Evolutionary conservation across 805 yeast genomes (phyloP), one percentile per base, ranked within the genome.

Genomic region (Ogataea trehaloabstinens): DNA sequence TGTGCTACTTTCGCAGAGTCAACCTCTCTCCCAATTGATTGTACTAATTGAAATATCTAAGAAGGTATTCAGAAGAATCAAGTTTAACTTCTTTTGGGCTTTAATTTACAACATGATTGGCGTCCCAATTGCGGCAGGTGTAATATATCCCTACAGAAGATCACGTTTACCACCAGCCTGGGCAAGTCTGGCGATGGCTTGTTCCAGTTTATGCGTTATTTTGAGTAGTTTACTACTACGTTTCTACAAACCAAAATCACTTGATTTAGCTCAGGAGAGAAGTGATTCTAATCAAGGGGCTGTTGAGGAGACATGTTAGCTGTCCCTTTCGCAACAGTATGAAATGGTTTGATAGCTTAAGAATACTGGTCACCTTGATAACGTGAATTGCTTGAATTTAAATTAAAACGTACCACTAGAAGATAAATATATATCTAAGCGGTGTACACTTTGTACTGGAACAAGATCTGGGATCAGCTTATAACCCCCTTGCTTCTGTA

Each of bases 131-230:
- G 82, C 85, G 4, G 82, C 83, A n/a, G 83, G 85, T 4, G 82
- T 76, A 5, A 71, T 78, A 17, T 78, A 76, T 49, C 83, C 83
- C 0, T 68, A 72, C 36, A 48, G 70, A 3, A 70, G 75, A 45
- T 66, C 78, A n/a, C 58, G 82, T 42, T 57, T 78, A 40, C 68
- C 71, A 27, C 85, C 85, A 2, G 80, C 76, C 6, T 78, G 83
- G 83, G 81, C 82, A 3, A 74, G 81, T 65, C 78, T 78, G 7
- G 82, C 82, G 0, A 78, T 78, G 83, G 83, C 83, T 0, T 64
- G 70, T 11, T 73, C 80, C 16, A 74, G 81, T 11, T 64, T 78
- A 13, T 73, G 80, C 51, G 84, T 78, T 28, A 75, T 78, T 1
- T 55, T 70, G 38, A 76, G 82, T 50, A 76, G 82, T 53, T 66